Evolutionary conservation across 1,284 basidiomycete species (phyloP).

Genomic region (Marasmius tenuissimus): DNA sequence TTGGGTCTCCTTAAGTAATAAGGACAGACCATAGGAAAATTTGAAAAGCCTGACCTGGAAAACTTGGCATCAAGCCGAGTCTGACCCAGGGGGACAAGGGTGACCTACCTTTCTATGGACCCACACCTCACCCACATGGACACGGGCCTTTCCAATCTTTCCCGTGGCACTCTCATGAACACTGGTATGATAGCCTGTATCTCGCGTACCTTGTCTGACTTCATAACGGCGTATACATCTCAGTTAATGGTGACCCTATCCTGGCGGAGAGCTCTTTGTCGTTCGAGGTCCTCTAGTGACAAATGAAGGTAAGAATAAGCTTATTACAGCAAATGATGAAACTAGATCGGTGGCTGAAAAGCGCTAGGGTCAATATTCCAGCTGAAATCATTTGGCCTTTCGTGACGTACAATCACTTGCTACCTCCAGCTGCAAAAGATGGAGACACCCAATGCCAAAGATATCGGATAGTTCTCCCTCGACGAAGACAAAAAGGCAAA

Average conservation of each 20-base stretch:
- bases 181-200: background rate
- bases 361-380: background rate
- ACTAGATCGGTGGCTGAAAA: constrained; percentile 6
- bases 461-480: background rate
- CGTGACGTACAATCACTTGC: background rate
- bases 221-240: background rate
- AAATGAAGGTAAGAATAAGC: constrained; percentile 10
- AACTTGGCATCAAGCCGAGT: background rate
- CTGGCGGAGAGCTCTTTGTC: constrained; percentile 34
- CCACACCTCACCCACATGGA: constrained; percentile 3
- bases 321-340: constrained; percentile 4
- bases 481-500: background rate
- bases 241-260: constrained; percentile 18
- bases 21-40: too few species aligned
- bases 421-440: background rate
- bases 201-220: background rate
- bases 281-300: constrained; percentile 36
- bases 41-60: background rate
- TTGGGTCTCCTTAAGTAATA: too few species aligned
- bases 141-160: background rate
- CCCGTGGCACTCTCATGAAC: background rate
- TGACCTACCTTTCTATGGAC: background rate
- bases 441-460: background rate
- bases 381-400: background rate
- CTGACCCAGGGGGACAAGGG: background rate